A percentile compares a stretch with the other conserved stretches of the same genome.
phyloP scores from a whole-genome alignment of 139 green algal species.

The Chlorella sp. region DNA sequence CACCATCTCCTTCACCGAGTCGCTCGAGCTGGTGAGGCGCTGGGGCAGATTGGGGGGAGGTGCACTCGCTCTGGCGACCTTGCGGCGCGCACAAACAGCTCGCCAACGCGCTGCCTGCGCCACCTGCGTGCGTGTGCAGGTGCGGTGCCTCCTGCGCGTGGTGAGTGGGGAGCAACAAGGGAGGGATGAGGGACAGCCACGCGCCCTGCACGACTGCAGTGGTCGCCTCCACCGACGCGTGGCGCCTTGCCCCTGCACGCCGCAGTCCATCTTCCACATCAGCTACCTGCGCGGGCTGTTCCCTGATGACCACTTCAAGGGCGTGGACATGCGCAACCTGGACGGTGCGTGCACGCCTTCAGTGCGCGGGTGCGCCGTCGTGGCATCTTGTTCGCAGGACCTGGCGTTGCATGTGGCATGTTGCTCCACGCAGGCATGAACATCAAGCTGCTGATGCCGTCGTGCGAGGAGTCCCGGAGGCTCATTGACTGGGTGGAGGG shows the following conservation, averaged over 20 bases:
- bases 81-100: too few species aligned
- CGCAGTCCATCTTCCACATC: conserved; percentile 56
- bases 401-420: too few species aligned
- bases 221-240: background rate
- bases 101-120: background rate
- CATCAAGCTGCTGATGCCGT: conserved; percentile 51
- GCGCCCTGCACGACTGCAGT: background rate
- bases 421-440: conserved; percentile 49
- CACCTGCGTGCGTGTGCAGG: conserved; percentile 8
- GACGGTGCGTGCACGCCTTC: conserved; percentile 29
- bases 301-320: conserved; percentile 49
- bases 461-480: conserved; percentile 35
- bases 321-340: conserved; percentile 52
- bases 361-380: background rate
- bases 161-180: conserved; percentile 10
- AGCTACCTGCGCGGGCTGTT: conserved; percentile 63
- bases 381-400: too few species aligned
- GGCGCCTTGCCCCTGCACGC: background rate
- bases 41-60: too few species aligned
- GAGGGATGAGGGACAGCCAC: background rate
- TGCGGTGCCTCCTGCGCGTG: conserved; percentile 44
- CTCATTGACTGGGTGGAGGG: conserved; percentile 66
- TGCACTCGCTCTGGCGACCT: too few species aligned
- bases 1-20: conserved; percentile 32
- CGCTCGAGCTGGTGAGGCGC: conserved; percentile 42